These are phyloP conservation scores for Phytopythium cucurbitacearum DNA, from an alignment of 352 stramenopile species.

Conservation along the genomic window DNA sequence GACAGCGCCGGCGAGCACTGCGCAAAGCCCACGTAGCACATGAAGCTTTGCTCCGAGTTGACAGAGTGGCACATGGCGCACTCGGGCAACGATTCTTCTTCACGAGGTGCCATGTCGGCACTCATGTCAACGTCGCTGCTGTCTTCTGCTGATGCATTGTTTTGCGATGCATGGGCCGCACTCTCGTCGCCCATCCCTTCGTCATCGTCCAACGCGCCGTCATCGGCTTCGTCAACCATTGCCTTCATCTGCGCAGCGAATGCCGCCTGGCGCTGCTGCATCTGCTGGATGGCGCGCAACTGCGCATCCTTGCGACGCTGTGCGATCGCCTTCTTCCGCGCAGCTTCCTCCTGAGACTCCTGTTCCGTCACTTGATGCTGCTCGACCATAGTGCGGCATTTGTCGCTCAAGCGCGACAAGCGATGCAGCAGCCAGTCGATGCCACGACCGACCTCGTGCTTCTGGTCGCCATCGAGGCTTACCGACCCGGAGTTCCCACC, in stretches of 20 bases:
- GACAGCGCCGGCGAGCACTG: constrained; percentile 77
- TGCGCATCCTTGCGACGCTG: constrained; percentile 70
- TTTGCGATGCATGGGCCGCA: not conserved
- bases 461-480: constrained; percentile 74
- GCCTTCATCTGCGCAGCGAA: constrained; percentile 76
- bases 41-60: constrained; percentile 75
- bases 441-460: constrained; percentile 76
- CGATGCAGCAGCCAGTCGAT: constrained; percentile 79
- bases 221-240: constrained; percentile 46
- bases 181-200: constrained; percentile 19
- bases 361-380: constrained; percentile 55
- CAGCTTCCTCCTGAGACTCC: constrained; percentile 62
- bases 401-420: constrained; percentile 38
- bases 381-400: constrained; percentile 42
- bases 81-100: constrained; percentile 33
- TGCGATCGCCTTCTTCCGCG: constrained; percentile 52
- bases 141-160: constrained; percentile 16
- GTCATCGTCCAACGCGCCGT: constrained; percentile 36
- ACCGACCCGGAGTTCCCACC: constrained; percentile 47
- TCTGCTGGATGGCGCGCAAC: constrained; percentile 68
- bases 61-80: constrained; percentile 86
- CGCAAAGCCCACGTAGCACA: constrained; percentile 85
- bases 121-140: constrained; percentile 49
- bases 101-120: constrained; percentile 12
- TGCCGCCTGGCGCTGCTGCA: constrained; percentile 76